phyloP scores from a whole-genome alignment of 805 yeast genomes.

The Candida ascalaphidarum region DNA sequence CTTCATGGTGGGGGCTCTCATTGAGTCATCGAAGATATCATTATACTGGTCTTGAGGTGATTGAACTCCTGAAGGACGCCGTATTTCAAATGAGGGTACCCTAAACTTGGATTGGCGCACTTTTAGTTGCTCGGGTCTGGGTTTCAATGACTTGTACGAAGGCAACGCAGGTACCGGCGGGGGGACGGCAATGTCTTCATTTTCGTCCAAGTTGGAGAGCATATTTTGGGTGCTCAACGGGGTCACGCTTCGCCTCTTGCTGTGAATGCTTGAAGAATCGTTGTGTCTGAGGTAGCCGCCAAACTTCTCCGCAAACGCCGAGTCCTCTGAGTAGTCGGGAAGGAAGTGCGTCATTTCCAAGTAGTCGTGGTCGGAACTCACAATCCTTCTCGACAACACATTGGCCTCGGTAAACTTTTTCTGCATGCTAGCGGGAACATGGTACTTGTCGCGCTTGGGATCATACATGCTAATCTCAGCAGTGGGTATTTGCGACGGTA shows the following conservation, averaged over 20 bases:
- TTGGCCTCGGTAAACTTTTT: conserved; percentile 31
- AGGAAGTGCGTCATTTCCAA: conserved; percentile 31
- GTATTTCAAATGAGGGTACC: conserved; percentile 36
- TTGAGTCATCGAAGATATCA: conserved; percentile 27
- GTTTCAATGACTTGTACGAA: not conserved
- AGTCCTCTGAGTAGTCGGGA: conserved; percentile 40
- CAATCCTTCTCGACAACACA: conserved; percentile 33
- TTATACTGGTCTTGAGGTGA: conserved; percentile 30
- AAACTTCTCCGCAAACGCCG: conserved; percentile 39
- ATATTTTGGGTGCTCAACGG: conserved; percentile 21
- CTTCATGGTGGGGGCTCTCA: conserved; percentile 26
- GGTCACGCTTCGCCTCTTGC: conserved; percentile 13
- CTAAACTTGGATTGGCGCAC: conserved; percentile 18
- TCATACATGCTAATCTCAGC: conserved; percentile 7
- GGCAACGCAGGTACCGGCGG: conserved; percentile 1
- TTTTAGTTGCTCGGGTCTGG: not conserved
- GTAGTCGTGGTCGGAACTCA: conserved; percentile 35
- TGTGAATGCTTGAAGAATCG: conserved; percentile 1
- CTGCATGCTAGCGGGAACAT: conserved; percentile 18
- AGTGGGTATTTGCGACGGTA: not conserved
- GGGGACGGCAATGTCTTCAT: not conserved
- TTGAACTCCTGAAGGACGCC: conserved; percentile 23
- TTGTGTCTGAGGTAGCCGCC: not conserved
- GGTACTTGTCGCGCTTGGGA: conserved; percentile 5
- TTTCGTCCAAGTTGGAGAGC: conserved; percentile 14